A percentile compares a stretch with the other conserved stretches of the same genome.
These are phyloP conservation scores for Paraphoma sp. DNA, from an alignment of 2,329 filamentous ascomycete species.

Conservation along the genomic window DNA sequence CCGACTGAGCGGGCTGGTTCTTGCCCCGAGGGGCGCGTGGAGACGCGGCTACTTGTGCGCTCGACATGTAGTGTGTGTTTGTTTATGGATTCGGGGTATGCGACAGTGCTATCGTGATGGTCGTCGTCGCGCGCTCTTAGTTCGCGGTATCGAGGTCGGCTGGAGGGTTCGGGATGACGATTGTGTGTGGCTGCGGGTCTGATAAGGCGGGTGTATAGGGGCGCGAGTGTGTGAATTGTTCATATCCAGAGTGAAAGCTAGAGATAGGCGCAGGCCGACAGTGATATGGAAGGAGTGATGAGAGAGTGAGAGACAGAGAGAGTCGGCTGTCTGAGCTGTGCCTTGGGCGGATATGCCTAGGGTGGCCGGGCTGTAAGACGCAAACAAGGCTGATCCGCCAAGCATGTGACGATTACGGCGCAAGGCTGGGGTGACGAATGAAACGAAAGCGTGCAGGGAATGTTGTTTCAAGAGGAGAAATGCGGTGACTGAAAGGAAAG, in stretches of 20 bases:
- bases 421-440: slow-evolving; percentile 20
- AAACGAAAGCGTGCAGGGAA: slow-evolving; percentile 1
- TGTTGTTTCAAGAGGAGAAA: neutral
- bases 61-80: slow-evolving; percentile 39
- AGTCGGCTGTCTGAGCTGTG: slow-evolving; percentile 21
- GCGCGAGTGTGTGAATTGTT: slow-evolving; percentile 35
- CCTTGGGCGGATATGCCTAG: slow-evolving; percentile 27
- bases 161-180: slow-evolving; percentile 30
- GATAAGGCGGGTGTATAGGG: slow-evolving; percentile 25
- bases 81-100: slow-evolving; percentile 5
- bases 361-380: slow-evolving; percentile 22
- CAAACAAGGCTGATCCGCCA: slow-evolving; percentile 22
- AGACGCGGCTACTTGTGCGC: slow-evolving; percentile 38
- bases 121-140: slow-evolving; percentile 31
- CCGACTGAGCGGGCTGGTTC: slow-evolving; percentile 40
- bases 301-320: slow-evolving; percentile 9
- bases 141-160: slow-evolving; percentile 17
- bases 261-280: slow-evolving; percentile 29
- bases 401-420: slow-evolving; percentile 24
- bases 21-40: slow-evolving; percentile 42
- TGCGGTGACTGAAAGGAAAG: neutral
- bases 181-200: slow-evolving; percentile 24
- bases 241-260: slow-evolving; percentile 42
- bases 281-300: slow-evolving; percentile 16
- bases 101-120: slow-evolving; percentile 31